Evolutionary conservation across 2,329 filamentous ascomycete species (phyloP).

Genomic region (Helicocarpus griseus): DNA sequence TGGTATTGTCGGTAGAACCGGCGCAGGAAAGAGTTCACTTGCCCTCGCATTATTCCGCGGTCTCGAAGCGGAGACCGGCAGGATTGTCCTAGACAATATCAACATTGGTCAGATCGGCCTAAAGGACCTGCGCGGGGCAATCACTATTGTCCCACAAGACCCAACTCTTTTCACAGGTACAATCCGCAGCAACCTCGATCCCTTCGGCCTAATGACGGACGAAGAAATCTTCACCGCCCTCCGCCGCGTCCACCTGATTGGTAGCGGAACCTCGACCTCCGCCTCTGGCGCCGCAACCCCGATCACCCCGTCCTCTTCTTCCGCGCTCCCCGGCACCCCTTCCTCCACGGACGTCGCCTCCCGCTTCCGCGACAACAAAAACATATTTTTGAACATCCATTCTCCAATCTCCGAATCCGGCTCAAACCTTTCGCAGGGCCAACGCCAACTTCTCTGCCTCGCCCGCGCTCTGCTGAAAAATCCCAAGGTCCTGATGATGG

Average conservation of each 20-base stretch:
- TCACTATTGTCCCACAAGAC: slow-evolving; percentile 97
- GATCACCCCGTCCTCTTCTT: background rate
- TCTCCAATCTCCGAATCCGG: slow-evolving; percentile 83
- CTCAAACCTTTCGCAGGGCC: slow-evolving; percentile 88
- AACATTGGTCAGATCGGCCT: slow-evolving; percentile 84
- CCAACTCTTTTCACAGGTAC: slow-evolving; percentile 86
- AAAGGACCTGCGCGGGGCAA: slow-evolving; percentile 83
- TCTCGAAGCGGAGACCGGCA: slow-evolving; percentile 80
- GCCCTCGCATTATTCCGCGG: slow-evolving; percentile 89
- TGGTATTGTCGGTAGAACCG: slow-evolving; percentile 89
- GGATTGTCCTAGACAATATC: slow-evolving; percentile 83
- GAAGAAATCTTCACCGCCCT: slow-evolving; percentile 82
- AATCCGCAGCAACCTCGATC: slow-evolving; percentile 84
- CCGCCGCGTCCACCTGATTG: slow-evolving; percentile 77
- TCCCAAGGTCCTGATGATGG: slow-evolving; percentile 94
- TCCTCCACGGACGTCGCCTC: slow-evolving; percentile 8
- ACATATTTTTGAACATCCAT: slow-evolving; percentile 79
- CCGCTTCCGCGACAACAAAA: slow-evolving; percentile 64
- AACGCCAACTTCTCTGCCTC: slow-evolving; percentile 87
- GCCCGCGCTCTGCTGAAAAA: slow-evolving; percentile 85
- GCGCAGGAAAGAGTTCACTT: slow-evolving; percentile 91
- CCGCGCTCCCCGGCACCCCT: slow-evolving; percentile 10
- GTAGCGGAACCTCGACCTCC: slow-evolving; percentile 23
- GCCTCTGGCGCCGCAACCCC: slow-evolving; percentile 15
- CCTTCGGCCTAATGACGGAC: slow-evolving; percentile 80